Evolutionary conservation across 176 grass and related monocot species (phyloP).

Genomic region (Poa pratensis): DNA sequence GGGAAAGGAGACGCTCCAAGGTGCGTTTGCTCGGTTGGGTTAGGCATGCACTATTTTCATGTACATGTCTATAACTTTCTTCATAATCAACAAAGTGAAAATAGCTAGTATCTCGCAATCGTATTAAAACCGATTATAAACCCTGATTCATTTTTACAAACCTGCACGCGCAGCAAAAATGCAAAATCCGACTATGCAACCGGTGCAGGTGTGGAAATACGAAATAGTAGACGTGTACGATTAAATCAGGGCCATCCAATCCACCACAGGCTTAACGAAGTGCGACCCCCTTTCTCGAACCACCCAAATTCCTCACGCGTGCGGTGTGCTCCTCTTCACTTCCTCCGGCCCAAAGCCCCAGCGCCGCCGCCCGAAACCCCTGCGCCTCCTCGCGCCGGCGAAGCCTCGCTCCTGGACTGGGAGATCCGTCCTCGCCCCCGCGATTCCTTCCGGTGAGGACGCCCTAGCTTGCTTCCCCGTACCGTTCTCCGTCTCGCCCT

Average conservation of each 20-base stretch:
- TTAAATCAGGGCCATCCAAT: slow-evolving; percentile 17
- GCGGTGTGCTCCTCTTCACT: not conserved
- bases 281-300: not conserved
- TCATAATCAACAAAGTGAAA: no score
- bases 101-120: no score
- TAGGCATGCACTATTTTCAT: no score
- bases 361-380: slow-evolving; percentile 27
- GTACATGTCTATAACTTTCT: no score
- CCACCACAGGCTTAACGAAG: not conserved
- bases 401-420: not conserved
- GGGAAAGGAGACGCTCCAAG: no score
- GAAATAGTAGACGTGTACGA: no score
- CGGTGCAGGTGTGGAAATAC: no score
- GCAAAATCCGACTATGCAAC: no score
- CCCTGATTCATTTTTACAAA: no score
- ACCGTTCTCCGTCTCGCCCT: not conserved
- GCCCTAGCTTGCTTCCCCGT: slow-evolving; percentile 10
- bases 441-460: slow-evolving; percentile 21
- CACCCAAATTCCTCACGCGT: not conserved
- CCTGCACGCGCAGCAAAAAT: no score
- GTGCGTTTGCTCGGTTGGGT: no score
- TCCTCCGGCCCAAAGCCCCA: slow-evolving; percentile 22
- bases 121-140: no score
- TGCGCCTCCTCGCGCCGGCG: not conserved
- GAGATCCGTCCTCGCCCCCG: not conserved